Base-by-base conservation (phyloP, 2,329 filamentous ascomycete genomes). In the Cordyceps tenuipes region DNA sequence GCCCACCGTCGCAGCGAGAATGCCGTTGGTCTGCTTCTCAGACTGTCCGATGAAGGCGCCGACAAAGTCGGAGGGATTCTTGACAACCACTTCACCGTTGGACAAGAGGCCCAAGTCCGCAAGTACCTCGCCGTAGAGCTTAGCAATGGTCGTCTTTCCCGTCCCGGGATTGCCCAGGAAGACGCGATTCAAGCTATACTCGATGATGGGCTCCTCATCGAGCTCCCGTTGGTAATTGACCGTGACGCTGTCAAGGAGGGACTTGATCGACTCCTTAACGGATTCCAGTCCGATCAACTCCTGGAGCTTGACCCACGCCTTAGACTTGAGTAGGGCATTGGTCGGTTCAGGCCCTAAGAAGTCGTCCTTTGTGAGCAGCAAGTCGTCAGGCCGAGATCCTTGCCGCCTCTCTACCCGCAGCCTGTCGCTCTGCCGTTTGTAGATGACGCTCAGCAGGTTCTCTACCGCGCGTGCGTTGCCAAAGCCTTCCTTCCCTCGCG, bases 131-230 rank as follows among this genome's bases (percentile, higher is more conserved):
- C 86, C 88, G 64, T 91, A 91, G 0, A 90, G 71, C 67, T 88
- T 90, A 0, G 87, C 89, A 0, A 92, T 84, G 0, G 86, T 86
- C 0, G 89, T 91, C 66, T 91, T 92, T 0, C 89, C 88, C 0
- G 89, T 92, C 0, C 89, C 89, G 0, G 89, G 89, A 1, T 78
- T 81, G 0, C 89, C 89, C 0, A 91, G 68, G 59, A 92, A 90
- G 1, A 90, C 82, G 8, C 79, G 77, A 68, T 91, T 91, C 0
- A 91, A 75, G 0, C 79, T 83, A 56, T 83, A 84, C 57, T 85
- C 72, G 0, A 91, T 73, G 0, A 78, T 68, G 0, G 79, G 77
- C 66, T 86, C 73, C 64, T 90, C 87, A 0, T 74, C 65, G 0
- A 91, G 71, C 66, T 91, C 89, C 0, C 86, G 75, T 4, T 79